These are phyloP conservation scores for Kwoniella botswanensis DNA, from an alignment of 768 basidiomycete genomes.

Conservation along the genomic window DNA sequence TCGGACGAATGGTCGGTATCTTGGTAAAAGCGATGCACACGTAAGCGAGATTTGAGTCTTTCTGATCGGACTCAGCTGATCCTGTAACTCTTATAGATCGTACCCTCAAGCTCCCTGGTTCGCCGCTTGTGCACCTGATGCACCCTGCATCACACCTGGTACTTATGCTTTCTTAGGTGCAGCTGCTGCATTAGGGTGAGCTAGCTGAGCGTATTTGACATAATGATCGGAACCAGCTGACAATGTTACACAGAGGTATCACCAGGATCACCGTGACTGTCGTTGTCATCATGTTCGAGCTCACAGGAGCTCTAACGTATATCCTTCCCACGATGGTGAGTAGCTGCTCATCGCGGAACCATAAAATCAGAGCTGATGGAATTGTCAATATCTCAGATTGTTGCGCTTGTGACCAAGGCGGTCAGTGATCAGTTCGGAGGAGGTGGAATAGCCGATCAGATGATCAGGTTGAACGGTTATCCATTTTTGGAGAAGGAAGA, in stretches of 20 bases:
- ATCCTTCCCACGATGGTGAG: conserved; percentile 95
- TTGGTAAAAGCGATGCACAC: conserved; percentile 89
- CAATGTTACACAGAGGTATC: conserved; percentile 69
- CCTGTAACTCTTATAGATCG: conserved; percentile 63
- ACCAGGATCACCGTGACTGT: conserved; percentile 98
- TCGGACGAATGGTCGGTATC: conserved; percentile 96
- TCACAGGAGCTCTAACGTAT: conserved; percentile 95
- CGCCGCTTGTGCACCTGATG: conserved; percentile 84
- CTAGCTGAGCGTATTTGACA: not conserved
- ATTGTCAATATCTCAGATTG: conserved; percentile 68
- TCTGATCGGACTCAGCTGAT: not conserved
- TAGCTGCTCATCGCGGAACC: not conserved
- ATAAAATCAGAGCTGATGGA: conserved; percentile 25
- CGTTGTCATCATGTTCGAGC: conserved; percentile 98
- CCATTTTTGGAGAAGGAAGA: conserved; percentile 97
- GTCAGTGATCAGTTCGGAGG: conserved; percentile 93
- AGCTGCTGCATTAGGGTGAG: conserved; percentile 88
- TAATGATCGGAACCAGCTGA: not conserved
- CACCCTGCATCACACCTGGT: conserved; percentile 96
- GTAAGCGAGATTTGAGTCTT: conserved; percentile 60
- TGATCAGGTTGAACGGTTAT: conserved; percentile 95
- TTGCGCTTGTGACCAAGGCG: conserved; percentile 92
- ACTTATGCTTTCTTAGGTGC: conserved; percentile 98
- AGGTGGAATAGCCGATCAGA: conserved; percentile 93
- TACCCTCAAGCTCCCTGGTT: conserved; percentile 86